Evolutionary conservation across 2,329 filamentous ascomycete genomes (phyloP).

Genomic region (Alternaria triticina): DNA sequence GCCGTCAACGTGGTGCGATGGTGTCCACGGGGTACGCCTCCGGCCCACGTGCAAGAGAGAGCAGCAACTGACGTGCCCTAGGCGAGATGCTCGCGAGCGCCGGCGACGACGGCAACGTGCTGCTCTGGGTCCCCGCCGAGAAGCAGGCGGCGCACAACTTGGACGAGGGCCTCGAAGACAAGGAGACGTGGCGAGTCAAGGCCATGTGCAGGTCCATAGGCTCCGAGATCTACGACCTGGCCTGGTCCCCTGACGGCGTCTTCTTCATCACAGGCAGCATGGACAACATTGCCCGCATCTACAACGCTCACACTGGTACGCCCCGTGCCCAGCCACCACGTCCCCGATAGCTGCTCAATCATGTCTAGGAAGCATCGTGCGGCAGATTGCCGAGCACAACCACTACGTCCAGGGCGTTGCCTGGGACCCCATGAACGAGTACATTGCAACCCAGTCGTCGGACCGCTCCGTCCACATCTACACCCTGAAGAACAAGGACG

Average conservation of each 20-base stretch:
- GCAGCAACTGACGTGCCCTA: slow-evolving; percentile 49
- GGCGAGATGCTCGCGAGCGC: slow-evolving; percentile 93
- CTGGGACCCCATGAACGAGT: slow-evolving; percentile 98
- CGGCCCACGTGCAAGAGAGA: slow-evolving; percentile 4
- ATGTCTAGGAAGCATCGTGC: slow-evolving; percentile 58
- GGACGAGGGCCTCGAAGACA: slow-evolving; percentile 86
- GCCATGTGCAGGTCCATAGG: slow-evolving; percentile 97
- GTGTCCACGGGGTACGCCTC: slow-evolving; percentile 80
- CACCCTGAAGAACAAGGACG: slow-evolving; percentile 93
- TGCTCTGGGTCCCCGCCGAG: slow-evolving; percentile 93
- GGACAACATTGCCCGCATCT: slow-evolving; percentile 98
- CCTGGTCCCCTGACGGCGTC: slow-evolving; percentile 95
- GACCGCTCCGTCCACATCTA: slow-evolving; percentile 98
- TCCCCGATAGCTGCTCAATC: slow-evolving; percentile 21
- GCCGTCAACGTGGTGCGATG: slow-evolving; percentile 98
- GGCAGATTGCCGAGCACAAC: slow-evolving; percentile 95
- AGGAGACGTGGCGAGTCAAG: slow-evolving; percentile 95
- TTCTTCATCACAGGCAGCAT: slow-evolving; percentile 99
- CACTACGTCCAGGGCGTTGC: slow-evolving; percentile 98
- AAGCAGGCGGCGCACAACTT: slow-evolving; percentile 73
- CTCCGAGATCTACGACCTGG: slow-evolving; percentile 96
- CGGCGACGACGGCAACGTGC: slow-evolving; percentile 95
- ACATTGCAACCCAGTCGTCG: slow-evolving; percentile 96
- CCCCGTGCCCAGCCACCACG: slow-evolving; percentile 15
- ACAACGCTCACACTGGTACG: slow-evolving; percentile 88